Percentiles rank a stretch among this genome's conserved stretches.
These are phyloP conservation scores for Aegilops tauschii DNA, from an alignment of 176 grass and related monocot species.

Conservation along the genomic window DNA sequence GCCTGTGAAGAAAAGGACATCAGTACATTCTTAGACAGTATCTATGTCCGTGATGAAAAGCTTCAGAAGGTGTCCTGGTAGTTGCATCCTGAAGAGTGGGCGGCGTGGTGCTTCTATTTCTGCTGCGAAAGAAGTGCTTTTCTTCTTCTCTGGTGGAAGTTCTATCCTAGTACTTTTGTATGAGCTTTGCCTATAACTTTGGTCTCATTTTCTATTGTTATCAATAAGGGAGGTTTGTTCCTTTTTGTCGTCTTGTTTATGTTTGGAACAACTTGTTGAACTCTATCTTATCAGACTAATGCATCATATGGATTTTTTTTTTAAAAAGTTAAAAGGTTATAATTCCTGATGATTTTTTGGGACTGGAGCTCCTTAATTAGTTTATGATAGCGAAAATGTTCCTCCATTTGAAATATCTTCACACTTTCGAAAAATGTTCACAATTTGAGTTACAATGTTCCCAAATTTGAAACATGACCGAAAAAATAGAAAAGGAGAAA, in stretches of 20 bases:
- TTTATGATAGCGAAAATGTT: no score
- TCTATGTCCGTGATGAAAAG: background rate
- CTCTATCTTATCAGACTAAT: background rate
- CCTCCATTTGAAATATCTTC: no score
- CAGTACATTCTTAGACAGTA: background rate
- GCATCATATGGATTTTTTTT: background rate
- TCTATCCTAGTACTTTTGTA: background rate
- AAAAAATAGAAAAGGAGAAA: no score
- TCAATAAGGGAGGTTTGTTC: background rate
- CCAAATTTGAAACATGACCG: no score
- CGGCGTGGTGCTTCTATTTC: background rate
- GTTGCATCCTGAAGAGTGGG: background rate
- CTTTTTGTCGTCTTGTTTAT: no score
- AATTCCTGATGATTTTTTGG: no score
- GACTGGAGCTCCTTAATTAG: no score
- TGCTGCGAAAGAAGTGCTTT: background rate
- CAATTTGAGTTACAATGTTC: no score
- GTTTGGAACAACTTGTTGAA: background rate
- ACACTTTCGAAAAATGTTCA: no score
- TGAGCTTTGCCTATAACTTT: background rate
- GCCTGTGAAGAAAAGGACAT: background rate
- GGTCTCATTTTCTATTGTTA: background rate
- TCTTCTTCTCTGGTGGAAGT: background rate
- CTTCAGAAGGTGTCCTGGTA: background rate
- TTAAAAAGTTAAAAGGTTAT: no score